Conservation (phyloP, 768 basidiomycete genomes). For the Auriscalpium orientale region DNA sequence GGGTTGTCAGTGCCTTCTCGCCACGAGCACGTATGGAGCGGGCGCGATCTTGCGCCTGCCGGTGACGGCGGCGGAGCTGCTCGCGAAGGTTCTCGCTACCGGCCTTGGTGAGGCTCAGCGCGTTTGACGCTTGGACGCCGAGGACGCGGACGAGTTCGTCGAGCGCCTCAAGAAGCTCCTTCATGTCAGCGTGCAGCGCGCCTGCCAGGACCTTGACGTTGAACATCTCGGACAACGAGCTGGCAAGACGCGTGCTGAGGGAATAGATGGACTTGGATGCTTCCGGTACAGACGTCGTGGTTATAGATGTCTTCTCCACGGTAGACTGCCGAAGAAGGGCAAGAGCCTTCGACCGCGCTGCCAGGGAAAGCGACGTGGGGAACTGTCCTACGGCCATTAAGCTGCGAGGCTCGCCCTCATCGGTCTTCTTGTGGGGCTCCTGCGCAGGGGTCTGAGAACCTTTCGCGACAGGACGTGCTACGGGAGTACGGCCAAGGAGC, state of each 20-base stretch:
- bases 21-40: conserved; percentile 22
- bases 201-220: conserved; percentile 35
- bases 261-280: conserved; percentile 16
- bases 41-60: conserved; percentile 21
- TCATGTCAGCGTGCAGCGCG: conserved; percentile 41
- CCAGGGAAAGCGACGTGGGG: conserved; percentile 8
- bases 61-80: conserved; percentile 20
- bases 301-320: neutral
- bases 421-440: neutral
- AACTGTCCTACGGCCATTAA: conserved; percentile 4
- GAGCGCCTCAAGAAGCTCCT: conserved; percentile 50
- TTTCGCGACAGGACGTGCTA: neutral
- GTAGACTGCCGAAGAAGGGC: conserved; percentile 5
- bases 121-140: conserved; percentile 4
- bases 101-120: neutral
- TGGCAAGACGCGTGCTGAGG: conserved; percentile 34
- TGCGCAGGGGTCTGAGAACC: neutral
- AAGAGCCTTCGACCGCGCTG: conserved; percentile 11
- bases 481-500: neutral
- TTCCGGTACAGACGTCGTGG: neutral
- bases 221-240: conserved; percentile 44
- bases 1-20: conserved; percentile 18
- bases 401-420: neutral
- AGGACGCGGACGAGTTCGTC: conserved; percentile 42
- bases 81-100: conserved; percentile 13